Evolutionary conservation across 352 stramenopile species (phyloP).

Genomic region (Globisporangium polare): DNA sequence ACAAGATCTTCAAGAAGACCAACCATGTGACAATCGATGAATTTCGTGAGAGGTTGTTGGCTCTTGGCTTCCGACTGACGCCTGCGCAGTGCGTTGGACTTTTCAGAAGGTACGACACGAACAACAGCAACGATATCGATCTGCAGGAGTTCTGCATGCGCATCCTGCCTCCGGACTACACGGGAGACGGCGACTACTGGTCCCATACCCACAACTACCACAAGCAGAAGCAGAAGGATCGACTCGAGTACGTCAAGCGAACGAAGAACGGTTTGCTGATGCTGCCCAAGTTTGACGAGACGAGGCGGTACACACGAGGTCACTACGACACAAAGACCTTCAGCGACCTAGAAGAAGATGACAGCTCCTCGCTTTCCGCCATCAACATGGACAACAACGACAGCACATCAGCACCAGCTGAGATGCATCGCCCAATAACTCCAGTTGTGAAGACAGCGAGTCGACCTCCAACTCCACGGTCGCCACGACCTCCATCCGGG

Average conservation of each 20-base stretch:
- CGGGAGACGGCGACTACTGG: constrained; percentile 73
- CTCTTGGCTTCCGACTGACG: constrained; percentile 69
- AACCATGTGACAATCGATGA: constrained; percentile 70
- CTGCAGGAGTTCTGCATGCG: constrained; percentile 80
- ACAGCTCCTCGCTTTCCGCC: neutral
- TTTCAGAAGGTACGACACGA: constrained; percentile 70
- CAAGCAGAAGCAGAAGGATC: constrained; percentile 38
- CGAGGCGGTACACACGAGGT: constrained; percentile 47
- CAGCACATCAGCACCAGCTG: constrained; percentile 2
- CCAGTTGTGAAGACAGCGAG: neutral
- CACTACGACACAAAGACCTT: constrained; percentile 38
- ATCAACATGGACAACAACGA: constrained; percentile 2
- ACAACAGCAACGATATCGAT: constrained; percentile 76
- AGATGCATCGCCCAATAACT: neutral
- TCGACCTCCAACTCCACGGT: constrained; percentile 22
- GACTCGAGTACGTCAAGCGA: constrained; percentile 60
- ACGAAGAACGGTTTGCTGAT: constrained; percentile 59
- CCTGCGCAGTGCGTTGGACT: constrained; percentile 54
- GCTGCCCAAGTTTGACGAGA: constrained; percentile 59
- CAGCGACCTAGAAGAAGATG: constrained; percentile 31
- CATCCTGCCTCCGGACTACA: constrained; percentile 80
- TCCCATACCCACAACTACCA: constrained; percentile 57
- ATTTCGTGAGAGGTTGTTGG: constrained; percentile 63
- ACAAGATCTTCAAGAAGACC: constrained; percentile 79
- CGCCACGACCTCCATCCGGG: constrained; percentile 10